Percentiles rank a stretch among this genome's conserved stretches.
phyloP scores from a whole-genome alignment of 2,329 filamentous ascomycete genomes.

The Ceratocystis colombiana region DNA sequence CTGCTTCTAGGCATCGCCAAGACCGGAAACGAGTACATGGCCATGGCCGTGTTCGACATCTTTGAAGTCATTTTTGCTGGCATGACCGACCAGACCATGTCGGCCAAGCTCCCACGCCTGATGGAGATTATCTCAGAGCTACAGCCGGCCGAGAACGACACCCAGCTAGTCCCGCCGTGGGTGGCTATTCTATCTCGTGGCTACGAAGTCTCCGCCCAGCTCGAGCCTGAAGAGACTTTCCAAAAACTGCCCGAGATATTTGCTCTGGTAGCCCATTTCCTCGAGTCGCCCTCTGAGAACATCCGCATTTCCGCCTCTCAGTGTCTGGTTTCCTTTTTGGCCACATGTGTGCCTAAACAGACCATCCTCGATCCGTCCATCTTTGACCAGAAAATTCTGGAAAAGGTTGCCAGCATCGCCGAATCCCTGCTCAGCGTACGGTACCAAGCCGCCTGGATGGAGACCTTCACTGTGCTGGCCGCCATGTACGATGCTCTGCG shows the following conservation, averaged over 20 bases:
- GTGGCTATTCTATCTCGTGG: slow-evolving; percentile 89
- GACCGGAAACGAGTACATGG: slow-evolving; percentile 89
- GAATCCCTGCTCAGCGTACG: slow-evolving; percentile 74
- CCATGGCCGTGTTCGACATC: slow-evolving; percentile 91
- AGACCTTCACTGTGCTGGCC: slow-evolving; percentile 80
- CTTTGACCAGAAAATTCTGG: slow-evolving; percentile 81
- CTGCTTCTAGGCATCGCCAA: slow-evolving; percentile 78
- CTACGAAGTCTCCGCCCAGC: slow-evolving; percentile 84
- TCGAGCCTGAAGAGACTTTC: slow-evolving; percentile 84
- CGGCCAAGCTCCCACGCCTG: slow-evolving; percentile 76
- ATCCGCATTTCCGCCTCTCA: slow-evolving; percentile 91
- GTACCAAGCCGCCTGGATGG: slow-evolving; percentile 88
- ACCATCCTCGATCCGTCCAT: slow-evolving; percentile 82
- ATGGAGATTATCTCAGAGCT: slow-evolving; percentile 87
- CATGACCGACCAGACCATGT: slow-evolving; percentile 80
- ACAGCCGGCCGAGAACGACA: slow-evolving; percentile 84
- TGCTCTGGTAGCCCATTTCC: slow-evolving; percentile 64
- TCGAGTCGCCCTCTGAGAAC: slow-evolving; percentile 80
- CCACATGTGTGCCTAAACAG: slow-evolving; percentile 74
- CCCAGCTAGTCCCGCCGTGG: slow-evolving; percentile 90
- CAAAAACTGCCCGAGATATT: slow-evolving; percentile 81
- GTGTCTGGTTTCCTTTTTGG: slow-evolving; percentile 85
- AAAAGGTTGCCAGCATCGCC: slow-evolving; percentile 65
- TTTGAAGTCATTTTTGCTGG: slow-evolving; percentile 94
- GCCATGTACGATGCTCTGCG: slow-evolving; percentile 78